Base-by-base conservation (phyloP, 208 protist genomes). In the Wallacemonas collosoma region DNA sequence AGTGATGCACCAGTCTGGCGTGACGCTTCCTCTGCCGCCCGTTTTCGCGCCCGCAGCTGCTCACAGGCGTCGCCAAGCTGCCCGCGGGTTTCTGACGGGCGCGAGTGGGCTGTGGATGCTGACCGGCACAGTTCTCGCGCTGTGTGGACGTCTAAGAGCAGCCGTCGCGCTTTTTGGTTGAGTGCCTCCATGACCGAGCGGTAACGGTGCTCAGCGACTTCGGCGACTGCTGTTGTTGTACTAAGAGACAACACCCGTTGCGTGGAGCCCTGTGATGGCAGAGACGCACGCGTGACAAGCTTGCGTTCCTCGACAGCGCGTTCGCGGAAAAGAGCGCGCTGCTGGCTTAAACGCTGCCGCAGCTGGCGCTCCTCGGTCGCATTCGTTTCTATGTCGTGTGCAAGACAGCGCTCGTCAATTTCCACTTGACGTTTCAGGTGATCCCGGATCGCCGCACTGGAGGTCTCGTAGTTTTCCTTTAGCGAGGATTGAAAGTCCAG, bases 1-100 rank as follows among this genome's bases (percentile, higher is more conserved):
- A 77, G 75, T 39, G 75, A 40, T 2, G 48, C 17, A 0, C 62
- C 43, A 15, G 65, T 63, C 8, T 83, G 79, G 40, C 43, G 60
- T 7, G 81, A 58, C 40, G 77, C 68, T 39, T 75, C 71, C 57
- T 79, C 62, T 11, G 54, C 54, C 2, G 73, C 68, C 3, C 44
- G 68, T 40, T 69, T 58, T 3, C 64, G 64, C 38, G 64, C 5
- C 9, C 17, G 6, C 64, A 69, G 45, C 64, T 39, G 11, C 48
- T 69, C 64, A 15, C 48, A 38, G 8, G 45, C 64, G 9, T 45
- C 4, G 17, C 36, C 5, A 6, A 41, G 26, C 36, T n/a, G 9
- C 51, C 8, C 12, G 45, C 0, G 6, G 45, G 6, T 6, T 6
- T 12, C 12, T 6, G 45, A 50, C 45, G 12, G 12, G 45, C 8